Conservation (phyloP, 768 basidiomycete genomes). For the Leccinum rimulosum region DNA sequence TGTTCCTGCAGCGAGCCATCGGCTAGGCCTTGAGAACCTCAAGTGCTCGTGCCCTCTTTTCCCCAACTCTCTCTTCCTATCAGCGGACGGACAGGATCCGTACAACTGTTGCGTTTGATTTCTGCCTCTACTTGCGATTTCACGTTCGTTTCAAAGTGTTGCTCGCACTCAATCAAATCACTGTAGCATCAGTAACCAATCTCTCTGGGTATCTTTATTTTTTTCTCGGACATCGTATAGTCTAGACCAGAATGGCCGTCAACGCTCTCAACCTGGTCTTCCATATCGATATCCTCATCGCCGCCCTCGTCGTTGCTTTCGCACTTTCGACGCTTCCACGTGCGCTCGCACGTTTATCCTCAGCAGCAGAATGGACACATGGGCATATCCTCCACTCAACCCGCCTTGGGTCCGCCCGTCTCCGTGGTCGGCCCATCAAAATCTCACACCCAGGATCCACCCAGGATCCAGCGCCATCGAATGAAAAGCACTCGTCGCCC, state of each 20-base stretch:
- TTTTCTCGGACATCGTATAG: background rate
- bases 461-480: background rate
- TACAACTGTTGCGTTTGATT: conserved; percentile 1
- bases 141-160: conserved; percentile 18
- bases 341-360: conserved; percentile 50
- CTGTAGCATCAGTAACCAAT: background rate
- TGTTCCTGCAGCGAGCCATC: conserved; percentile 1
- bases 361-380: conserved; percentile 48
- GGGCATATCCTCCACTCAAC: conserved; percentile 48
- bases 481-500: conserved; percentile 14
- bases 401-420: conserved; percentile 10
- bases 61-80: conserved; percentile 1
- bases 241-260: conserved; percentile 9
- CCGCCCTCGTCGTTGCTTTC: conserved; percentile 39
- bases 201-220: background rate
- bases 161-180: background rate
- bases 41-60: background rate
- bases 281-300: conserved; percentile 47
- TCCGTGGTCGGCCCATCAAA: conserved; percentile 6
- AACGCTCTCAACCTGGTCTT: conserved; percentile 24
- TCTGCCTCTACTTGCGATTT: background rate
- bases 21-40: background rate
- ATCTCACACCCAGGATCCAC: background rate
- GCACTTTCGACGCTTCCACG: conserved; percentile 50
- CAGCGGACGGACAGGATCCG: conserved; percentile 10